Evolutionary conservation across 2,329 filamentous ascomycete species (phyloP).

Genomic region (Colletotrichum trifolii): DNA sequence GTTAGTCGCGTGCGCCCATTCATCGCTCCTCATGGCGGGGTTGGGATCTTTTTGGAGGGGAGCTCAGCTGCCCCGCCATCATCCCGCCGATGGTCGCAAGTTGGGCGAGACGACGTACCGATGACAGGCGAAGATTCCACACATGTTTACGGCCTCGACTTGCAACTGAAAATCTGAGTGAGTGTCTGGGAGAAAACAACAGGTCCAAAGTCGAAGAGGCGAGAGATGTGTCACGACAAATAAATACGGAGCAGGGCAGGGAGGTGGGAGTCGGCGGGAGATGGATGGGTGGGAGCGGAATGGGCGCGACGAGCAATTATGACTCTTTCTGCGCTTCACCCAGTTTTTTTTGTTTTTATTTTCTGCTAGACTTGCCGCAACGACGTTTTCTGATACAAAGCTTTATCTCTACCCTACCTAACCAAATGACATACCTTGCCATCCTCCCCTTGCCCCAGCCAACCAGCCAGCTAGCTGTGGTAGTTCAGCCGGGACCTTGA

Average conservation of each 20-base stretch:
- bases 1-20: conserved; percentile 36
- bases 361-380: conserved; percentile 21
- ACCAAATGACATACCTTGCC: neutral
- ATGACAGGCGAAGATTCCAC: conserved; percentile 97
- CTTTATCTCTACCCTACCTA: conserved; percentile 13
- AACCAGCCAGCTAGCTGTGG: no score
- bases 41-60: conserved; percentile 40
- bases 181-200: conserved; percentile 19
- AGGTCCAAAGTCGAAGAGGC: conserved; percentile 11
- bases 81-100: conserved; percentile 17
- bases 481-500: no score
- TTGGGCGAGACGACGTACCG: conserved; percentile 65
- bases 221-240: conserved; percentile 25
- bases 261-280: conserved; percentile 20
- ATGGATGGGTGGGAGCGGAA: conserved; percentile 25
- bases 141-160: conserved; percentile 72
- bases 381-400: conserved; percentile 33
- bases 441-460: neutral
- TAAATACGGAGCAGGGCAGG: conserved; percentile 33
- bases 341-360: conserved; percentile 31
- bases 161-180: conserved; percentile 17
- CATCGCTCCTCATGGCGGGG: conserved; percentile 45
- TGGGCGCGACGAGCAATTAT: conserved; percentile 14
- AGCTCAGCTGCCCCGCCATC: conserved; percentile 51
- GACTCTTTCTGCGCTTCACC: conserved; percentile 37